Evolutionary conservation across 2,329 filamentous ascomycete species (phyloP).

Genomic region (Dryadomyces quercus-mongolicae): DNA sequence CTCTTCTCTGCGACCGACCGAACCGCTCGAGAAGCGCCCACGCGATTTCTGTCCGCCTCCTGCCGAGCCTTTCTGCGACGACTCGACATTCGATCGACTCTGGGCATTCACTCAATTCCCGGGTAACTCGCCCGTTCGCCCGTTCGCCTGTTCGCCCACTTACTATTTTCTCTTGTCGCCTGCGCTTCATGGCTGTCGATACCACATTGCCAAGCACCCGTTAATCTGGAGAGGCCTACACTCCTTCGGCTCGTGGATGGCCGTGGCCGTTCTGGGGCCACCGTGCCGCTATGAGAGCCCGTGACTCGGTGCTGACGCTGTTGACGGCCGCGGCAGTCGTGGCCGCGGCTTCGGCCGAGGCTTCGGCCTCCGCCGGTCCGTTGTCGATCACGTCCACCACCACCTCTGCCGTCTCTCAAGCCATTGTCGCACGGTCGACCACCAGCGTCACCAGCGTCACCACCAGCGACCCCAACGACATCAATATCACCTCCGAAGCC

Average conservation of each 20-base stretch:
- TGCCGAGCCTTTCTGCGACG: background rate
- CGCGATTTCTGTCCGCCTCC: background rate
- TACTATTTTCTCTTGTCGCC: no score
- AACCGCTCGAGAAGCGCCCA: background rate
- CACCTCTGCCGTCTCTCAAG: slow-evolving; percentile 30
- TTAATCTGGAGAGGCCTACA: background rate
- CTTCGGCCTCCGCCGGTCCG: background rate
- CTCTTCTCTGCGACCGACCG: no score
- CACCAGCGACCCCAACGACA: slow-evolving; percentile 25
- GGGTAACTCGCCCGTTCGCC: no score
- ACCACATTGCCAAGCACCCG: background rate
- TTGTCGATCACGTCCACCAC: background rate
- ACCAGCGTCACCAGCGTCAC: slow-evolving; percentile 29
- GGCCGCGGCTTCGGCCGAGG: background rate
- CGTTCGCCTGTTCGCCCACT: background rate
- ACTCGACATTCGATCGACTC: background rate
- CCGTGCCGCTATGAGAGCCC: slow-evolving; percentile 6
- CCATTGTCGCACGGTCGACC: slow-evolving; percentile 16
- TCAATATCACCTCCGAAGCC: slow-evolving; percentile 15
- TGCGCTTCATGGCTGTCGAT: slow-evolving; percentile 2
- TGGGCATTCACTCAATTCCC: background rate
- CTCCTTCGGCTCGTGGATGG: slow-evolving; percentile 9
- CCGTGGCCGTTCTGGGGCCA: slow-evolving; percentile 1
- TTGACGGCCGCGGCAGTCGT: background rate
- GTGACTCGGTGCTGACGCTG: slow-evolving; percentile 4